These are phyloP conservation scores for Gracilaria domingensis DNA, from an alignment of 23 red algal genomes.

Conservation along the genomic window DNA sequence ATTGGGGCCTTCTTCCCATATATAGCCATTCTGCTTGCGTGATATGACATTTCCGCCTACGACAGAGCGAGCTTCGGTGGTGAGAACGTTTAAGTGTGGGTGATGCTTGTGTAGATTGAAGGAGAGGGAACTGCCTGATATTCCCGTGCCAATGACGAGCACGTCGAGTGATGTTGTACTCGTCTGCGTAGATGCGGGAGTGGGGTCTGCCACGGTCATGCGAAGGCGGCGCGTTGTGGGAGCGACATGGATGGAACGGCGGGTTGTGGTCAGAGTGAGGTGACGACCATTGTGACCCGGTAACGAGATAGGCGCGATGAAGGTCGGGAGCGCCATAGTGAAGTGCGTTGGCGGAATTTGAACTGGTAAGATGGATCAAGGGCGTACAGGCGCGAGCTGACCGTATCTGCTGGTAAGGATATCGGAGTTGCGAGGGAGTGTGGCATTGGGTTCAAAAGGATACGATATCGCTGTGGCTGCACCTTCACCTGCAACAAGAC, in stretches of 20 bases:
- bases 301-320: background rate
- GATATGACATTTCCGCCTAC: constrained; percentile 93
- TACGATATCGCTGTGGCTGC: too few species aligned
- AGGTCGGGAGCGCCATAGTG: background rate
- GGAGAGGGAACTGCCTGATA: constrained; percentile 79
- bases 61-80: constrained; percentile 80
- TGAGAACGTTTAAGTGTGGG: constrained; percentile 60
- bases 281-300: background rate
- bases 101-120: constrained; percentile 74
- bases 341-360: background rate
- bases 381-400: too few species aligned
- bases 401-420: too few species aligned
- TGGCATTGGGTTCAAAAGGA: too few species aligned
- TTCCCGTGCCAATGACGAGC: constrained; percentile 89
- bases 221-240: background rate
- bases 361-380: too few species aligned
- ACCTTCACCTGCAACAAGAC: too few species aligned
- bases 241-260: background rate
- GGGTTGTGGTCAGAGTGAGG: background rate
- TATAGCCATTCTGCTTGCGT: constrained; percentile 71
- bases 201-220: constrained; percentile 10
- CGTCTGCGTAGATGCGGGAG: background rate
- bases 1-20: constrained; percentile 98
- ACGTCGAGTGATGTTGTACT: constrained; percentile 41
- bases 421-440: too few species aligned